Percentiles rank a stretch among this genome's conserved stretches.
Conservation (phyloP, 495 filamentous ascomycete species). For the Jackrogersella minutella region DNA sequence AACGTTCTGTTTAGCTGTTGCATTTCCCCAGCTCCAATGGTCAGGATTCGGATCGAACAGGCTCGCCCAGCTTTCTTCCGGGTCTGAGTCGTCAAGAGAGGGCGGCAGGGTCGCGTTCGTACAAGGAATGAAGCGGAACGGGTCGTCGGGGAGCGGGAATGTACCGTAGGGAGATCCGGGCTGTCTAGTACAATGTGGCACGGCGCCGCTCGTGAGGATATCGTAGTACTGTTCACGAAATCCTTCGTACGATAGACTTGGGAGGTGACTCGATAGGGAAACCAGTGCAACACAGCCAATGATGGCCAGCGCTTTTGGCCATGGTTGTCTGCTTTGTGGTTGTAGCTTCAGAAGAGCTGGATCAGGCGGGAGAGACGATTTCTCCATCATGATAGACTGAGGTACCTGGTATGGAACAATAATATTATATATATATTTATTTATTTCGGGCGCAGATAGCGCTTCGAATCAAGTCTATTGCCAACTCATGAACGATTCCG, state of each 20-base stretch:
- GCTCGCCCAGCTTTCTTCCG: conserved; percentile 47
- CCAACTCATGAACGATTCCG: not conserved
- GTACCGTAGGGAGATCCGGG: conserved; percentile 45
- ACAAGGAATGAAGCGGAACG: conserved; percentile 55
- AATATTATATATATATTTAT: not conserved
- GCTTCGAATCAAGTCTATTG: not conserved
- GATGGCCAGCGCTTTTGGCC: conserved; percentile 17
- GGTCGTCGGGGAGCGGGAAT: conserved; percentile 50
- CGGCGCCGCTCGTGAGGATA: conserved; percentile 3
- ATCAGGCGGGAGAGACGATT: not conserved
- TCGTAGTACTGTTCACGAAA: conserved; percentile 33
- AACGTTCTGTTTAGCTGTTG: conserved; percentile 3
- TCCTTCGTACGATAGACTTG: conserved; percentile 34
- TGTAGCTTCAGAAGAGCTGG: not conserved
- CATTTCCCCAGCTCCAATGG: conserved; percentile 53
- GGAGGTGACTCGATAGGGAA: conserved; percentile 24
- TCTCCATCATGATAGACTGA: conserved; percentile 32
- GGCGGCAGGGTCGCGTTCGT: conserved; percentile 50
- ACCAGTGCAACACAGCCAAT: conserved; percentile 15
- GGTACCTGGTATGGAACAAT: not conserved
- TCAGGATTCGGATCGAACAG: conserved; percentile 53
- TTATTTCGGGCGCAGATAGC: conserved; percentile 7
- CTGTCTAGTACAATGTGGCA: not conserved
- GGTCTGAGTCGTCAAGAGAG: conserved; percentile 45
- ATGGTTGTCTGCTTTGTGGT: conserved; percentile 7